Evolutionary conservation across 140 eudicot genomes (phyloP).

Genomic region (Artemisia princeps): DNA sequence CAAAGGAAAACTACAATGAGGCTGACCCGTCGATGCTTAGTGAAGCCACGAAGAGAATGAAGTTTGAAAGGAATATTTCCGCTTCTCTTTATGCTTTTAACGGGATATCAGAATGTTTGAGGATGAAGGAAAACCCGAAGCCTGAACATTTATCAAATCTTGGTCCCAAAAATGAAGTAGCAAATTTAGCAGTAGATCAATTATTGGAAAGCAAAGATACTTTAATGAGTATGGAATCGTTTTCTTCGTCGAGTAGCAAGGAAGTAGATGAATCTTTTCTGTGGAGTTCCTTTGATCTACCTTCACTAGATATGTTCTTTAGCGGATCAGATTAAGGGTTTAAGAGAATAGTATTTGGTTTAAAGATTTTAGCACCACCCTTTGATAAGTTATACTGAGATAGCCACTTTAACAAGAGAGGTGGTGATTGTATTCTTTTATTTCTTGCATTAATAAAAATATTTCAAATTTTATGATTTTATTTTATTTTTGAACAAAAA

Average conservation of each 20-base stretch:
- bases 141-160: conserved; percentile 23
- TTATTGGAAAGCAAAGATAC: conserved; percentile 5
- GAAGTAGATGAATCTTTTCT: conserved; percentile 35
- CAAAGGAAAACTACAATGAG: conserved; percentile 31
- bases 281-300: conserved; percentile 44
- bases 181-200: conserved; percentile 1
- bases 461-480: not conserved
- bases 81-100: conserved; percentile 47
- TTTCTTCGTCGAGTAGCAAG: conserved; percentile 36
- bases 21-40: conserved; percentile 28
- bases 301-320: conserved; percentile 36
- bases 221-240: conserved; percentile 18
- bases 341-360: not conserved
- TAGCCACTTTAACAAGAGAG: conserved; percentile 15
- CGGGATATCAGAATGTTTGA: conserved; percentile 39
- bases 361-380: conserved; percentile 13
- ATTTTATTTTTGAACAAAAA: not conserved
- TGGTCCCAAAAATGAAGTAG: not conserved
- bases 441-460: conserved; percentile 19
- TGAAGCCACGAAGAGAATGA: conserved; percentile 47
- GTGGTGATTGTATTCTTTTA: conserved; percentile 25
- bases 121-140: conserved; percentile 22
- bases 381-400: conserved; percentile 19
- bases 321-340: conserved; percentile 26
- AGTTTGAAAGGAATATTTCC: conserved; percentile 33